phyloP scores from a whole-genome alignment of 441 rosid species.

The Theobroma grandiflorum region DNA sequence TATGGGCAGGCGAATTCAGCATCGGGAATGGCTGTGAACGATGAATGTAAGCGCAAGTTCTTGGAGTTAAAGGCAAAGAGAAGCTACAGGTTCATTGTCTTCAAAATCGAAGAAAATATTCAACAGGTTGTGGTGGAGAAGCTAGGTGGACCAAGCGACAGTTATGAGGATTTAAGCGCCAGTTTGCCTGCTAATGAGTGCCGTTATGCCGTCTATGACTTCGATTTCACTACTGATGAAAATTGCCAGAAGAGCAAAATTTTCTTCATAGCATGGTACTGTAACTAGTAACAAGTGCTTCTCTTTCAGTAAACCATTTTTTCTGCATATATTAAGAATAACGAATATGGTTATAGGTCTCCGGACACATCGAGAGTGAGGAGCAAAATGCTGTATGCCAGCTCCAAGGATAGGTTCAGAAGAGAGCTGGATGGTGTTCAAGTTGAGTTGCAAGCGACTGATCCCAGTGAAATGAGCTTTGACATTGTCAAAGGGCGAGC shows the following conservation, averaged over 20 bases:
- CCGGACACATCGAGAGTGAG: conserved; percentile 46
- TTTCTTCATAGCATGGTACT: conserved; percentile 63
- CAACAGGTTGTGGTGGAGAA: conserved; percentile 57
- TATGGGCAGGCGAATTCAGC: conserved; percentile 50
- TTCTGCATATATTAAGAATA: no score
- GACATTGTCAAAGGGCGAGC: conserved; percentile 49
- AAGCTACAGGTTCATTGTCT: conserved; percentile 56
- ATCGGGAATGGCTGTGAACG: conserved; percentile 63
- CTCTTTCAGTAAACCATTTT: no score
- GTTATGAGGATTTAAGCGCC: conserved; percentile 52
- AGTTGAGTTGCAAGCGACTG: conserved; percentile 53
- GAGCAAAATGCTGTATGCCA: conserved; percentile 55
- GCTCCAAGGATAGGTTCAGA: conserved; percentile 55
- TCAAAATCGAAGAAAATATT: conserved; percentile 58
- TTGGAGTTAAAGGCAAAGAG: conserved; percentile 63
- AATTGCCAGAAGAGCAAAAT: conserved; percentile 65
- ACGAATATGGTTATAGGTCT: conserved; percentile 32
- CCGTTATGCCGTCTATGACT: conserved; percentile 64
- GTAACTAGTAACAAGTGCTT: background rate
- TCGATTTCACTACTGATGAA: conserved; percentile 59
- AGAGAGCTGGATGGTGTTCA: conserved; percentile 55
- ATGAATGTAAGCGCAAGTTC: conserved; percentile 61
- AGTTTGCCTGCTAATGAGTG: conserved; percentile 60
- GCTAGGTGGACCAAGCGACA: conserved; percentile 42
- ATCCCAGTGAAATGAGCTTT: conserved; percentile 50